Base-by-base conservation (phyloP, 305 asterid genomes). In the Striga hermonthica region DNA sequence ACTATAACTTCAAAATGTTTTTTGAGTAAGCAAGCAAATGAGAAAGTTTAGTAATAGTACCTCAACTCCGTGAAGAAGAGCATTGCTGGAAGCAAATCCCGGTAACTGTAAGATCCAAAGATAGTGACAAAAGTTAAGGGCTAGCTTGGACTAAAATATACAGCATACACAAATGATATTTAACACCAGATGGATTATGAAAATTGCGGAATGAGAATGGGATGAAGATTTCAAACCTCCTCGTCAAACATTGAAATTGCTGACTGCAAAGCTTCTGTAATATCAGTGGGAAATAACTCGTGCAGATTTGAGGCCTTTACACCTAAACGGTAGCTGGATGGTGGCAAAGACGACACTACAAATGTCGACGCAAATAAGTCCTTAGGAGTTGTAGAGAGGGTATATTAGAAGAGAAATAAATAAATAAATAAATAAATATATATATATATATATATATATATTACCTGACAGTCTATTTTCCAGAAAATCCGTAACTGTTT, bases 11-110 rank as follows among this genome's bases (percentile, higher is more conserved):
- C 9, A 7, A 52, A 38, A 38, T 14, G 60, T 11, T 53, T 6
- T 53, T 53, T 53, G n/a, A 31, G 52, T 49, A 3, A 7, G 34
- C 7, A 1, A 8, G 9, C 4, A 6, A 52, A 55, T 4, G 28
- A 52, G 45, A 55, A 59, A 28, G 57, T 60, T 22, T 22, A 22
- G 43, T 55, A 55, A 55, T 58, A 9, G 57, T 83, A 93, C 97
- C 99, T 93, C 99, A 9, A 93, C 99, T 71, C 96, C 97, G 56
- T 90, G 99, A 66, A 93, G 95, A 78, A 90, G 96, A 37, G 88
- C 99, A 10, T 62, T 69, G 60, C 71, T 74, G 15, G 93, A 88
- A 78, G 88, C 68, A 53, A 90, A 90, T 65, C 99, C 97, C 0
- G 96, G 95, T 44, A 93, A 71, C 97, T 88, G 88, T 65, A 77